Evolutionary conservation across 1,139 yeast genomes (phyloP).

Genomic region (Tardiomyces blankii): DNA sequence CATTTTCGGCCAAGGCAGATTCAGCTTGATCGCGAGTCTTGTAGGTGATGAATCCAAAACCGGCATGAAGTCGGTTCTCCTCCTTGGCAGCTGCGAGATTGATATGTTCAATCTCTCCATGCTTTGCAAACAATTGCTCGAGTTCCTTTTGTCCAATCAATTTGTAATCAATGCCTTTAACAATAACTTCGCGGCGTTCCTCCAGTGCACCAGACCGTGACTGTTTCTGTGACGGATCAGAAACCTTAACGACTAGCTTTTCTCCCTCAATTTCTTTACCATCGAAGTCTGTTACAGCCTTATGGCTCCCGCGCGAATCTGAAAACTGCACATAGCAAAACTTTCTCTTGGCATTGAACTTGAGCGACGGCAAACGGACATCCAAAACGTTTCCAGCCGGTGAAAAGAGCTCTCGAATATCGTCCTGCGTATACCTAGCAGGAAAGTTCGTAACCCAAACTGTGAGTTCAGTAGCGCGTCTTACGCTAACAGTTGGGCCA

Average conservation of each 20-base stretch:
- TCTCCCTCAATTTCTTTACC: constrained; percentile 23
- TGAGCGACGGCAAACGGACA: constrained; percentile 58
- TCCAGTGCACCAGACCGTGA: constrained; percentile 34
- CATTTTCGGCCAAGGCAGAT: constrained; percentile 15
- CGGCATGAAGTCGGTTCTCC: constrained; percentile 18
- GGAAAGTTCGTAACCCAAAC: constrained; percentile 70
- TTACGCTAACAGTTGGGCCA: not conserved
- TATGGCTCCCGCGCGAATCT: constrained; percentile 34
- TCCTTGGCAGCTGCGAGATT: constrained; percentile 13
- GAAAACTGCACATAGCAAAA: constrained; percentile 66
- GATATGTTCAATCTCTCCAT: constrained; percentile 37
- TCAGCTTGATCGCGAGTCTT: constrained; percentile 16
- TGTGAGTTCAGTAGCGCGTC: constrained; percentile 29
- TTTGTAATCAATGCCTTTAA: constrained; percentile 41
- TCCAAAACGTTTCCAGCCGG: constrained; percentile 38
- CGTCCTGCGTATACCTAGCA: constrained; percentile 36
- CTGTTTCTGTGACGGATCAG: constrained; percentile 36
- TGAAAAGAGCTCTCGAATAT: constrained; percentile 35
- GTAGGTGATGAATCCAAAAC: constrained; percentile 25
- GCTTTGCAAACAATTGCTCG: constrained; percentile 25
- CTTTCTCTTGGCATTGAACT: constrained; percentile 44
- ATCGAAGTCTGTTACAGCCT: constrained; percentile 37
- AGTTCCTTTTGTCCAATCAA: constrained; percentile 20
- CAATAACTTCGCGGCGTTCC: constrained; percentile 41
- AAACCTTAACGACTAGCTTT: constrained; percentile 43